Percentiles rank a stretch among this genome's conserved stretches.
Evolutionary conservation across 208 protist species (phyloP).

Genomic region (Leishmania turanica): DNA sequence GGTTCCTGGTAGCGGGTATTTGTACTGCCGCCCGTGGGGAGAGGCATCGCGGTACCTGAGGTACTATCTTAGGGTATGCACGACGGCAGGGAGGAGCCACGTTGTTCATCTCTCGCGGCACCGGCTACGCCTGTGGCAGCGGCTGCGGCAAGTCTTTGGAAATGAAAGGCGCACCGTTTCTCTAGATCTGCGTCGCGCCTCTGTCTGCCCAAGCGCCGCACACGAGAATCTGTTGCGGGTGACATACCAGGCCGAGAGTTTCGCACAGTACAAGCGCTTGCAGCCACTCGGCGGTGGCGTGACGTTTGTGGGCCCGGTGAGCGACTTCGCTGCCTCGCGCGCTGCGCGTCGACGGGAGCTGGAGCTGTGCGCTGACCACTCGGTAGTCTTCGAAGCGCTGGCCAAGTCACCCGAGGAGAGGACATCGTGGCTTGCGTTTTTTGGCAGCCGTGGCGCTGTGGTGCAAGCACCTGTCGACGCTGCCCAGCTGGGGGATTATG

Average conservation of each 20-base stretch:
- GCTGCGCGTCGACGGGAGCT: conserved; percentile 14
- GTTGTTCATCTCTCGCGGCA: conserved; percentile 28
- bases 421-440: conserved; percentile 23
- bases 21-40: conserved; percentile 34
- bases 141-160: conserved; percentile 17
- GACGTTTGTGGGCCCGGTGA: neutral
- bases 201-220: conserved; percentile 19
- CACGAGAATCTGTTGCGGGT: conserved; percentile 23
- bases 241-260: conserved; percentile 17
- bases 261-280: conserved; percentile 9
- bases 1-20: conserved; percentile 13
- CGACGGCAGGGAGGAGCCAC: neutral
- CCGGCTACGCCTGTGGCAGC: conserved; percentile 20
- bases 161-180: conserved; percentile 16
- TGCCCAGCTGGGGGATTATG: conserved; percentile 5
- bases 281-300: conserved; percentile 7
- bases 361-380: conserved; percentile 16
- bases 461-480: conserved; percentile 3
- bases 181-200: conserved; percentile 17
- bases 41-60: conserved; percentile 14
- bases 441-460: conserved; percentile 1
- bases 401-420: conserved; percentile 21
- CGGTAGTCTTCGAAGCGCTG: conserved; percentile 23
- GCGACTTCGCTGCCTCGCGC: conserved; percentile 2
- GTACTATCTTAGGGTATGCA: conserved; percentile 22